These are phyloP conservation scores for Starmerella geochares DNA, from an alignment of 805 yeast genomes.

Conservation along the genomic window DNA sequence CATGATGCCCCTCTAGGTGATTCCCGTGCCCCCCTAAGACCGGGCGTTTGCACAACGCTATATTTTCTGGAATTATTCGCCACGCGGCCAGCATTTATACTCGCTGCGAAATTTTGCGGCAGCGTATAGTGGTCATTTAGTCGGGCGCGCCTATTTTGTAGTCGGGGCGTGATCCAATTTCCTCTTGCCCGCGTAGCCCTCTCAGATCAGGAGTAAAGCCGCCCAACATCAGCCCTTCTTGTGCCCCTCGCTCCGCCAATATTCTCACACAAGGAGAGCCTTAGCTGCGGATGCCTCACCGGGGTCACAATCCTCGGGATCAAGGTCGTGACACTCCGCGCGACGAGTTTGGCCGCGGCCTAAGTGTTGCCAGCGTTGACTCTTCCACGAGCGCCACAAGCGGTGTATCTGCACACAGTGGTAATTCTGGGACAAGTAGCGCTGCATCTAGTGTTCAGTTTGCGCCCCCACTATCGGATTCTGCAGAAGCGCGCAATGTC, in stretches of 20 bases:
- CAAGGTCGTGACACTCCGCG: background rate
- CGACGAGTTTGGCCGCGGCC: slow-evolving; percentile 10
- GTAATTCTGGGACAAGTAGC: background rate
- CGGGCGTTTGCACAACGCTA: background rate
- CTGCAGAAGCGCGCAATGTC: background rate
- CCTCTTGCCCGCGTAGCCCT: too few species aligned
- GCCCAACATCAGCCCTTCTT: too few species aligned
- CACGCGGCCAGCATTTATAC: too few species aligned
- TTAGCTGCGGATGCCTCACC: background rate
- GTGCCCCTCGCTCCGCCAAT: background rate
- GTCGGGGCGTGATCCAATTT: background rate
- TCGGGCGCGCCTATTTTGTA: background rate
- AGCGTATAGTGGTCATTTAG: too few species aligned
- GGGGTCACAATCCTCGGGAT: background rate
- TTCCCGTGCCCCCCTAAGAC: background rate
- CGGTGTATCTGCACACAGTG: background rate
- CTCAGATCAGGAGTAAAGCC: too few species aligned
- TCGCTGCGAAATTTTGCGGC: too few species aligned
- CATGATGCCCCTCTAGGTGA: background rate
- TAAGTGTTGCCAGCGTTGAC: slow-evolving; percentile 9
- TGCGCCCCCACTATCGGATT: background rate
- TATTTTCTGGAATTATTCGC: too few species aligned
- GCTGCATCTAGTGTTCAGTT: background rate
- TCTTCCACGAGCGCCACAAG: slow-evolving; percentile 5
- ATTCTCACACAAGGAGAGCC: background rate